A percentile compares a stretch with the other conserved stretches of the same genome.
Conservation (phyloP, 2,329 filamentous ascomycete species). For the Metarhizium rileyi region DNA sequence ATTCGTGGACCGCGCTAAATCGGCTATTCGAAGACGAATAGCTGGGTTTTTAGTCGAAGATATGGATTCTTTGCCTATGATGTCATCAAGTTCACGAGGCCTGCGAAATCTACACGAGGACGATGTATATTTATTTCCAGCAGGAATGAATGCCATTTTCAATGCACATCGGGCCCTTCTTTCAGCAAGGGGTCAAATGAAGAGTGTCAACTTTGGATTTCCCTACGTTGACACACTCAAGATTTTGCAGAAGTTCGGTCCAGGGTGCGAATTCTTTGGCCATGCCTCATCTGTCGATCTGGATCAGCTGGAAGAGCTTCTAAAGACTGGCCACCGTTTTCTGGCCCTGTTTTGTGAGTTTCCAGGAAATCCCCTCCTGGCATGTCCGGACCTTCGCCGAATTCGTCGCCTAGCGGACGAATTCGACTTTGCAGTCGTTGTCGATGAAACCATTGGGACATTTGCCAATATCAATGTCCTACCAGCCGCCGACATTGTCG, state of each 20-base stretch:
- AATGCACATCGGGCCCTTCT: slow-evolving; percentile 71
- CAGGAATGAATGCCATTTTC: slow-evolving; percentile 93
- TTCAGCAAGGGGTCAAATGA: slow-evolving; percentile 49
- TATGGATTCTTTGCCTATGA: slow-evolving; percentile 30
- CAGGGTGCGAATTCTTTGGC: slow-evolving; percentile 82
- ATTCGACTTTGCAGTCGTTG: slow-evolving; percentile 80
- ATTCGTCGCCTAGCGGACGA: slow-evolving; percentile 70
- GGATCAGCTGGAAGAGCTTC: slow-evolving; percentile 67
- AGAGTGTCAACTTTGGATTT: slow-evolving; percentile 91
- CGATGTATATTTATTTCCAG: slow-evolving; percentile 82
- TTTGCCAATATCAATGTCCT: slow-evolving; percentile 94
- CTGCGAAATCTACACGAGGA: slow-evolving; percentile 63
- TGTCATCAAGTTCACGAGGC: slow-evolving; percentile 38
- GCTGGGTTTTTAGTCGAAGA: slow-evolving; percentile 73
- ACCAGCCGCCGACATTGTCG: slow-evolving; percentile 79
- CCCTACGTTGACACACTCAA: slow-evolving; percentile 96
- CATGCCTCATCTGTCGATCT: slow-evolving; percentile 67
- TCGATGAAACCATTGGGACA: slow-evolving; percentile 95
- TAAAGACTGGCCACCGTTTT: slow-evolving; percentile 64
- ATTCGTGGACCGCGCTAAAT: slow-evolving; percentile 70
- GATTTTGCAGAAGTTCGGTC: slow-evolving; percentile 87
- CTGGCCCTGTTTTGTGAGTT: slow-evolving; percentile 90
- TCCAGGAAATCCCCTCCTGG: slow-evolving; percentile 81
- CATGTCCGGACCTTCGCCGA: slow-evolving; percentile 73
- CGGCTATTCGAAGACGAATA: slow-evolving; percentile 79